Evolutionary conservation across 192 early-diverging fungal genomes (phyloP).

Genomic region (Podila clonocystis): DNA sequence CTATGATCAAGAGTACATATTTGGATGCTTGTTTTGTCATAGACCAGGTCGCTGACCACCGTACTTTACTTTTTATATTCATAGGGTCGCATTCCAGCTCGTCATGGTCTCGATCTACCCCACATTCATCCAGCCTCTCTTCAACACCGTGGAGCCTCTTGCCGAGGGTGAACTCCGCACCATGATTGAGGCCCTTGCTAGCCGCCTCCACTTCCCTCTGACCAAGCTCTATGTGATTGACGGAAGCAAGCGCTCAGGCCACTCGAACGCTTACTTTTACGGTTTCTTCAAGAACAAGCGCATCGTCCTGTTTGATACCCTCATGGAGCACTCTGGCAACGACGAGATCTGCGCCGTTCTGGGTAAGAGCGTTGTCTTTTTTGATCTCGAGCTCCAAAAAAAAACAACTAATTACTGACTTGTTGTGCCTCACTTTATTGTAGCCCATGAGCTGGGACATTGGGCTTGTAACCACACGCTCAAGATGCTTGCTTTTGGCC

Average conservation of each 20-base stretch:
- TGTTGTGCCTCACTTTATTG: neutral
- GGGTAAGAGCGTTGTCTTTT: constrained; percentile 60
- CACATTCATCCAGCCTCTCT: constrained; percentile 96
- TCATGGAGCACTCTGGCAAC: constrained; percentile 82
- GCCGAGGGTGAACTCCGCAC: constrained; percentile 81
- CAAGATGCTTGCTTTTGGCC: constrained; percentile 75
- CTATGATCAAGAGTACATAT: neutral
- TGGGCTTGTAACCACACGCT: constrained; percentile 91
- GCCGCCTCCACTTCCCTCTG: constrained; percentile 87
- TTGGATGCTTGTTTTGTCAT: neutral
- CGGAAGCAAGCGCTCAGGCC: constrained; percentile 88
- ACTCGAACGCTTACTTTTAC: constrained; percentile 97
- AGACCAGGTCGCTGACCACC: neutral
- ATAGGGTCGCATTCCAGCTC: constrained; percentile 74
- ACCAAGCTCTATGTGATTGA: constrained; percentile 97
- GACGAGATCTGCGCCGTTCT: constrained; percentile 95
- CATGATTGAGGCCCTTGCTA: constrained; percentile 85
- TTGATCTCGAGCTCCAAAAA: neutral
- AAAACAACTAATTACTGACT: neutral
- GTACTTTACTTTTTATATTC: neutral
- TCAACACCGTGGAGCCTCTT: constrained; percentile 94
- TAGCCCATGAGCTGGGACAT: constrained; percentile 96
- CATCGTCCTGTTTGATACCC: constrained; percentile 95
- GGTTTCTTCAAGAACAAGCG: constrained; percentile 97
- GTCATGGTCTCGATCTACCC: constrained; percentile 87